Evolutionary conservation across 257 asterid species (phyloP), one percentile per base, ranked within the genome.

Genomic region (Euphrasia confusa): DNA sequence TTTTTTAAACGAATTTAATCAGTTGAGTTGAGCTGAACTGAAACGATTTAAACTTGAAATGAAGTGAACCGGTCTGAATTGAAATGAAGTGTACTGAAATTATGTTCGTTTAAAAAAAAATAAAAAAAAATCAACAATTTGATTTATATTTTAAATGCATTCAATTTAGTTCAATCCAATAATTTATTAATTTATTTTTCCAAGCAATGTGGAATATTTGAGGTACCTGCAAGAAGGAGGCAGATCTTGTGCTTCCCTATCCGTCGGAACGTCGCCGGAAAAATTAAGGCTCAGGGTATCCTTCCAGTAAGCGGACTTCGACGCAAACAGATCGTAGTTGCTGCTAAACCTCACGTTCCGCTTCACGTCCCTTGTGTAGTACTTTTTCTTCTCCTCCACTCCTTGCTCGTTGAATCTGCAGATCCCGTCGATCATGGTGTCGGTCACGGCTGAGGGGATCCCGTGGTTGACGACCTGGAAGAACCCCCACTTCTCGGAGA

Each of bases 241-340:
- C 69, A 86, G 65, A 9, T 81, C 86, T 1, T 66, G 47, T 7
- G 42, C 42, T 33, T 33, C 39, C 8, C 58, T 63, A 7, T 48
- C 49, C n/a, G 68, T 67, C 1, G 62, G 48, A 7, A 30, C 28
- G 26, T 44, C 73, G 55, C 74, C 82, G 9, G 79, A 10, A 28
- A 65, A 71, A 4, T 73, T 60, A 18, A 83, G 7, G 10, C 52
- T n/a, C 14, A 80, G 15, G 0, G 88, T 72, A 62, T 86, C 91
- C 66, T 78, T 81, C 95, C 95, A 83, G 44, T 62, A 78, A 10
- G 95, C 86, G 12, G 87, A 71, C 4, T 13, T 68, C 0, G 84
- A 56, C 0, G 47, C 55, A 39, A 72, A 77, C 65, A 86, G 59
- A 65, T 79, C 90, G 56, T 62, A 79, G 42, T 63, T 86, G 68